These are phyloP conservation scores for Stephania yunnanensis DNA, from an alignment of 164 flowering plant genomes.

Conservation along the genomic window DNA sequence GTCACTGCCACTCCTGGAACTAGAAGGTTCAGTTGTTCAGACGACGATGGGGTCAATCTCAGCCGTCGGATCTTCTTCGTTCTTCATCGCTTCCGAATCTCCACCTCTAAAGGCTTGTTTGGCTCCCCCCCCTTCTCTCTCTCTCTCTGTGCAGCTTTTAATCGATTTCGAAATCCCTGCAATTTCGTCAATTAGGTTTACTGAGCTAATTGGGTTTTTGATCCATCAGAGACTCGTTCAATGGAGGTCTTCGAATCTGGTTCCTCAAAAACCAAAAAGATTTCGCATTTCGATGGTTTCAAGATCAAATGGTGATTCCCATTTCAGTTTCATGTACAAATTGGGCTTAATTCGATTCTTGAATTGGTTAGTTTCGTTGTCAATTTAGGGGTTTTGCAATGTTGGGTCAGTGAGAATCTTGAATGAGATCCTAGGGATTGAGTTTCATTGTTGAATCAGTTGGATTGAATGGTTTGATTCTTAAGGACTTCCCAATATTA, in stretches of 20 bases:
- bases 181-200: too few species aligned
- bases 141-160: neutral
- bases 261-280: slow-evolving; percentile 4
- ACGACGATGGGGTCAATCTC: slow-evolving; percentile 35
- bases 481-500: too few species aligned
- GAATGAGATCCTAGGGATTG: too few species aligned
- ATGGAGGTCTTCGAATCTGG: neutral
- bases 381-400: too few species aligned
- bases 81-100: slow-evolving; percentile 4
- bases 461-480: too few species aligned
- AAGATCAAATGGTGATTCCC: slow-evolving; percentile 13
- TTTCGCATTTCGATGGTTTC: slow-evolving; percentile 8
- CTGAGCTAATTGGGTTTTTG: neutral
- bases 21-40: neutral
- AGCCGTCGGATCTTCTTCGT: slow-evolving; percentile 16
- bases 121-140: neutral
- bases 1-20: neutral
- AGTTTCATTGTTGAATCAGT: too few species aligned
- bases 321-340: neutral
- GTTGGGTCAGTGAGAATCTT: too few species aligned
- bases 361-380: too few species aligned
- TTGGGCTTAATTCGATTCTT: too few species aligned
- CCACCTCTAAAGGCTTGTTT: slow-evolving; percentile 5
- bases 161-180: neutral
- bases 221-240: slow-evolving; percentile 19